Conservation (phyloP, 169 alveolate species). For the Plasmodium adleri region DNA sequence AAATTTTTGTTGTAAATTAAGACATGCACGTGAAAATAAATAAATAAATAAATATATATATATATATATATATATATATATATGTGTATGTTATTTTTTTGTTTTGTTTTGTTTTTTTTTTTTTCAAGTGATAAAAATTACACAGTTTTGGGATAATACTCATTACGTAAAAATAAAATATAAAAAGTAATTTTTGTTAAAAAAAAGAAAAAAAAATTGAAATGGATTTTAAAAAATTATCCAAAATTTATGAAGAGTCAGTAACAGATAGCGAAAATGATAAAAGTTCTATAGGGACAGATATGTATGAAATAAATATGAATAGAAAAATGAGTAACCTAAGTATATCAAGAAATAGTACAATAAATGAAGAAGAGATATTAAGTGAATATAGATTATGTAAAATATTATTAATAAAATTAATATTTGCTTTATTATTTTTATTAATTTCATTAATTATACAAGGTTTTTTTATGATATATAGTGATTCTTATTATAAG, state of each 20-base stretch:
- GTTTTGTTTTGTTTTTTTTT: not conserved
- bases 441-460: conserved; percentile 37
- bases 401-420: conserved; percentile 39
- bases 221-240: not conserved
- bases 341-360: conserved; percentile 1
- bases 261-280: conserved; percentile 17
- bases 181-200: not conserved
- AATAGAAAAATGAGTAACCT: conserved; percentile 9
- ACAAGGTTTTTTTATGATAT: conserved; percentile 71
- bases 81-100: not conserved
- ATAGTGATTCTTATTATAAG: conserved; percentile 60
- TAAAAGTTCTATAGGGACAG: not conserved
- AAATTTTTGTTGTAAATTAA: not conserved
- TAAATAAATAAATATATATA: not conserved
- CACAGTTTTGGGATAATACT: not conserved
- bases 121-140: not conserved
- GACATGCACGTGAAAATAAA: not conserved
- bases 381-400: conserved; percentile 43
- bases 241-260: conserved; percentile 8
- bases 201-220: not conserved
- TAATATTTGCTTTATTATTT: conserved; percentile 24
- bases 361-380: not conserved
- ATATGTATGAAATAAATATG: conserved; percentile 27
- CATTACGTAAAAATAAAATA: not conserved
- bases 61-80: not conserved